These are phyloP conservation scores for Ophiostoma sp. DNA, from an alignment of 2,329 filamentous ascomycete species.

Conservation along the genomic window DNA sequence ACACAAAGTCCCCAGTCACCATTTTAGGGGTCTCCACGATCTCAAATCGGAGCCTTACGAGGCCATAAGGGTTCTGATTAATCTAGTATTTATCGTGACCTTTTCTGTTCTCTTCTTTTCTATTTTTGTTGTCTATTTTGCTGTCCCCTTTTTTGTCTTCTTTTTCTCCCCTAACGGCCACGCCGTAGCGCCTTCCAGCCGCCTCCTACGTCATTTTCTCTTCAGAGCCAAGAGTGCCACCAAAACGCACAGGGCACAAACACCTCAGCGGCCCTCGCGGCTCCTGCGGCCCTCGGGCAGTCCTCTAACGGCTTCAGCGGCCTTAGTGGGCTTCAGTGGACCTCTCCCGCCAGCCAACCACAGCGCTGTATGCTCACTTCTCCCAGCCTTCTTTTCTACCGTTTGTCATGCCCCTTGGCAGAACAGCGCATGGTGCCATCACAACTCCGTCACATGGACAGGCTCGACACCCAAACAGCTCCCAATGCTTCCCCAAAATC, in stretches of 20 bases:
- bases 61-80: neutral
- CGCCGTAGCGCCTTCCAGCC: neutral
- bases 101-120: neutral
- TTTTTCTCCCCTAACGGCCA: neutral
- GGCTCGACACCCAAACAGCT: neutral
- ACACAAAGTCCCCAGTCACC: neutral
- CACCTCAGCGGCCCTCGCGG: neutral
- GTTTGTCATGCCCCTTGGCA: constrained; percentile 4
- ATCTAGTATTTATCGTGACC: neutral
- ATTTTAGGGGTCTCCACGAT: neutral
- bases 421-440: neutral
- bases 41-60: neutral
- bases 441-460: neutral
- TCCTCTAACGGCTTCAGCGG: neutral
- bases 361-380: neutral
- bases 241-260: neutral
- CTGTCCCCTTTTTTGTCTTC: neutral
- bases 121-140: neutral
- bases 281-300: neutral
- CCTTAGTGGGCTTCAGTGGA: neutral
- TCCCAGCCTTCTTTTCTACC: neutral
- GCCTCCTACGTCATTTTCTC: neutral
- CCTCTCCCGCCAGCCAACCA: neutral
- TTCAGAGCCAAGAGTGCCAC: neutral
- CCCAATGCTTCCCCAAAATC: neutral